Base-by-base conservation (phyloP, 2,329 filamentous ascomycete genomes). In the Tolypocladium nubicola region DNA sequence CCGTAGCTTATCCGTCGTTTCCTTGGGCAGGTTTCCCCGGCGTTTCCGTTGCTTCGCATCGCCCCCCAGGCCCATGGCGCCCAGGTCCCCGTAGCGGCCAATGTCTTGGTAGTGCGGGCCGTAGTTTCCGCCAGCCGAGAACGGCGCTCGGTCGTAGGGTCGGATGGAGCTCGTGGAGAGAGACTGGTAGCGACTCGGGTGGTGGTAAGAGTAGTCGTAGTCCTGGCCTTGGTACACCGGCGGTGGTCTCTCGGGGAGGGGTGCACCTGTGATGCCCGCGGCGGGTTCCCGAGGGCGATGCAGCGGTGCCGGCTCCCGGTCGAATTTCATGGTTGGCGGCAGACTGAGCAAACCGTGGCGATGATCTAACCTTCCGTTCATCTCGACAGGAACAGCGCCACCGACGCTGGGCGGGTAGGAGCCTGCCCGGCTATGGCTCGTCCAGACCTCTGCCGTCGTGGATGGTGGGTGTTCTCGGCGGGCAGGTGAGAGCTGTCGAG, bases 1-100 rank as follows among this genome's bases (percentile, higher is more conserved):
- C 56, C 88, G 83, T 45, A 96, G 77, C 62, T 89, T 86, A 67
- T 92, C 88, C 0, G 90, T 96, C 0, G 90, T 89, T 56, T 91
- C 88, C 68, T 95, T 95, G n/a, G 91, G 91, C 3, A 96, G 77
- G 66, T 96, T 96, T 1, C 91, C 91, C 43, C 91, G 81, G 55
- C 90, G 79, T 69, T 84, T 86, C 38, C 82, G 74, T 62, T 78
- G 78, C 68, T 80, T 82, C 58, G 67, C 73, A 57, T 81, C 79
- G 2, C 68, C 72, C 21, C 67, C 68, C 54, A 74, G 68, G 4
- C 78, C 74, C 19, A 37, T 21, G 7, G 19, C 47, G 26, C 73
- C 72, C 21, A 74, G 62, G 4, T 78, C 73, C 19, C 70, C 69
- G 26, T 73, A 73, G 14, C 74, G 72, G 61, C 74, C 69, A 59